Evolutionary conservation across 2,329 filamentous ascomycete genomes (phyloP), one percentile per base, ranked within the genome.

Genomic region (Penicillium italicum): DNA sequence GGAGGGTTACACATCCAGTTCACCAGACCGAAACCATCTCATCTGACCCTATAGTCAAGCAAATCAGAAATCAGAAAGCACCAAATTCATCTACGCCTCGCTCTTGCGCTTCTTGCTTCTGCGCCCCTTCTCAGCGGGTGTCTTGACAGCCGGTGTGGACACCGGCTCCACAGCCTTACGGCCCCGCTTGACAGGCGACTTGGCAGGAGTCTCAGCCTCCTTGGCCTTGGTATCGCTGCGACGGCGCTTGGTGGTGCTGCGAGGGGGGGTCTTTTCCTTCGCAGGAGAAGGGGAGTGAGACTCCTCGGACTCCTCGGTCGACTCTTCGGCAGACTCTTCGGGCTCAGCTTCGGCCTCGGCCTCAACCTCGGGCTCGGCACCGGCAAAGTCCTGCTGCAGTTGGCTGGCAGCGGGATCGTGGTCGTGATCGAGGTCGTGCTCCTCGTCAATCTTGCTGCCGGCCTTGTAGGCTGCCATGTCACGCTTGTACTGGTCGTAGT

Each of bases 391-490:
- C 57, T 77, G 71, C 50, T 77, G 75, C 30, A 76, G 74, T 67
- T 75, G 75, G 44, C 60, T 69, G 36, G 70, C 71, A 12, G 72
- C 72, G 18, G 76, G 75, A 57, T 76, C 51, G 41, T 74, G 26
- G 4, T 28, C 26, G 26, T 28, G 26, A 1, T 28, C 26, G 26
- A 5, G 26, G 26, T 28, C 26, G 26, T 28, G 26, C 0, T 78
- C 71, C 45, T 80, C 78, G 33, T 74, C 69, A 18, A 70, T 72
- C 50, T 77, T 70, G 14, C 74, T 73, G n/a, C 74, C 76, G 49
- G 79, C 79, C 66, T 83, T 80, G 75, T 86, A 87, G 4, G 76
- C 77, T 48, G 76, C 76, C 67, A 83, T 76, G 50, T 82, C 78
- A 53, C 78, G 73, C 62, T 82, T 80, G 73, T 84, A 86, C 41